These are phyloP conservation scores for Botryotinia convoluta DNA, from an alignment of 2,329 filamentous ascomycete species.

Conservation along the genomic window DNA sequence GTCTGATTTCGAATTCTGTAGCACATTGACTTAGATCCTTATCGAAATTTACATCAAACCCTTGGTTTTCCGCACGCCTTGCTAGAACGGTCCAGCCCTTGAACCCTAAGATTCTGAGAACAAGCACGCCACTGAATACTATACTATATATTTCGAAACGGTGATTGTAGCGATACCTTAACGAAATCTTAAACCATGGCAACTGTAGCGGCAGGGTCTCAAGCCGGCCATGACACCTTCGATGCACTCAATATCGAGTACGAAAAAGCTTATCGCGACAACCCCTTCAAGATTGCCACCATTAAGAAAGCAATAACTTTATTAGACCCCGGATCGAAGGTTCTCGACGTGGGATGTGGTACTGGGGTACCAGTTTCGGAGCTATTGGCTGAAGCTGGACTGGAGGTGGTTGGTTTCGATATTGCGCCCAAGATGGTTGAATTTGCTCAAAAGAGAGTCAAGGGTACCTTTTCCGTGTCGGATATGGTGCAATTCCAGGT, in stretches of 20 bases:
- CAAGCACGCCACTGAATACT: not conserved
- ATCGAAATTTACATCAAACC: not conserved
- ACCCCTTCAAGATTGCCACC: constrained; percentile 6
- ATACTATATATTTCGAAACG: no score
- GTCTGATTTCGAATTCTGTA: not conserved
- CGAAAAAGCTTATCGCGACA: constrained; percentile 18
- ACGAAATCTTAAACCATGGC: constrained; percentile 3
- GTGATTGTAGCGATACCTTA: not conserved
- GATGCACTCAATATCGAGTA: constrained; percentile 18
- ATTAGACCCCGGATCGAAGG: not conserved
- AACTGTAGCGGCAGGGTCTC: constrained; percentile 23
- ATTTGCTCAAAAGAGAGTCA: constrained; percentile 21
- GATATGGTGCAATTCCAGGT: constrained; percentile 29
- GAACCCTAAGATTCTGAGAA: not conserved
- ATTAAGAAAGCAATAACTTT: constrained; percentile 5
- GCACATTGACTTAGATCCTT: not conserved
- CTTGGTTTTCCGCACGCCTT: not conserved
- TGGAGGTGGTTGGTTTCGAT: constrained; percentile 27
- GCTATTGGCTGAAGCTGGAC: constrained; percentile 31
- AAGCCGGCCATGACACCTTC: constrained; percentile 29
- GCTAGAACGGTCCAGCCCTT: not conserved
- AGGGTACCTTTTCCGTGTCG: constrained; percentile 22
- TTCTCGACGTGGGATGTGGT: constrained; percentile 40
- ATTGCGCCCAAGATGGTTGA: constrained; percentile 39
- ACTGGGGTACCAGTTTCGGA: constrained; percentile 37